Evolutionary conservation across 2,329 filamentous ascomycete species (phyloP), one percentile per base, ranked within the genome.

Genomic region (Cadophora malorum): DNA sequence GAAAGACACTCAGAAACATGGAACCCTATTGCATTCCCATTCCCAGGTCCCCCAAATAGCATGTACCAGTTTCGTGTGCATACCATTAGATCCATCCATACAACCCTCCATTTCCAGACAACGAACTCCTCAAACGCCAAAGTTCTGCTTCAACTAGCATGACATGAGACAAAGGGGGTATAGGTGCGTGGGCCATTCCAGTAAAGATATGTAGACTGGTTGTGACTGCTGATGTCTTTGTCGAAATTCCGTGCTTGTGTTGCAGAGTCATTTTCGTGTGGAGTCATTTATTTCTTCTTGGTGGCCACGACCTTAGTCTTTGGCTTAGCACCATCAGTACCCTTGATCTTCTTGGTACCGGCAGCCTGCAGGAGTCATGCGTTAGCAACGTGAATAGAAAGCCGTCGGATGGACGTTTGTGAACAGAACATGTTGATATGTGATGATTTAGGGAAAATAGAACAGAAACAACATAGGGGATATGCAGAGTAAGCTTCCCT

Each of bases 321-420:
- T 58, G 61, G 49, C 53, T 70, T 67, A 47, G 61, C 3, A 25
- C 65, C 73, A 70, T 79, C 76, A 8, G 77, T 76, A 41, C 74
- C 78, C 49, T 74, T 77, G 61, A 76, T 75, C 75, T 80, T 79
- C 77, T 80, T 80, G 63, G 79, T 76, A 25, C 75, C 78, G 19
- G 79, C 76, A 52, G 77, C 74, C 77, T 78, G 49, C 38, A 49
- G 47, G 35, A 41, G 38, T 10, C 25, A 8, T 16, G 14, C 67
- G 63, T 72, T 72, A 72, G 69, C 31, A 16, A 63, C 10, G 19
- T 53, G 41, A 41, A 16, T 33, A 31, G 45, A 23, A 33, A 4
- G 5, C 8, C 14, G 35, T 33, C n/a, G 3, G 12, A 12, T 10
- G 6, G 19, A 9, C 45, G 6, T 9, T 45, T 55, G 8, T 33